phyloP scores from a whole-genome alignment of 2,329 filamentous ascomycete species.

The Cladosporium sp. region DNA sequence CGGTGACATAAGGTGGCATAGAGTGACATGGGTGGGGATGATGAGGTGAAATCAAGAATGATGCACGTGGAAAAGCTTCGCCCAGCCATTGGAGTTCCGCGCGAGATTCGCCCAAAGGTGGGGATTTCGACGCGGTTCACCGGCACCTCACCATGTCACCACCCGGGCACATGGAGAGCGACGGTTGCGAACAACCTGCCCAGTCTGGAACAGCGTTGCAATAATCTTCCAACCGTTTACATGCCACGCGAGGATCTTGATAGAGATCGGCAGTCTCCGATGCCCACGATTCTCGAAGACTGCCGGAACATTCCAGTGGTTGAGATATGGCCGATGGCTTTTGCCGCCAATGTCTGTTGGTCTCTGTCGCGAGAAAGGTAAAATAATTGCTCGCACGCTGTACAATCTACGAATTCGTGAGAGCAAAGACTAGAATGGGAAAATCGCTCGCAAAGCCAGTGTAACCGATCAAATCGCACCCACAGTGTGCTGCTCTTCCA shows the following conservation, averaged over 20 bases:
- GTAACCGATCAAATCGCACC: background rate
- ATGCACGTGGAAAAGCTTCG: slow-evolving; percentile 2
- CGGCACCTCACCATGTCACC: slow-evolving; percentile 4
- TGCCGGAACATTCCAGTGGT: background rate
- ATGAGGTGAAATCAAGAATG: background rate
- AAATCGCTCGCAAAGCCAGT: background rate
- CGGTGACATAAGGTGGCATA: slow-evolving; percentile 1
- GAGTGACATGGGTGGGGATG: background rate
- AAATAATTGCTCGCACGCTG: background rate
- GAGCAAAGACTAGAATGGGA: background rate
- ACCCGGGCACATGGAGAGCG: background rate
- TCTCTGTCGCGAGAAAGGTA: background rate
- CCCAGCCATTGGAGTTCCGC: slow-evolving; percentile 14
- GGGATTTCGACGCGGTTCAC: background rate
- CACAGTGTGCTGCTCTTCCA: too few relatives aligned
- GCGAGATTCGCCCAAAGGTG: background rate
- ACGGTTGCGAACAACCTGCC: background rate
- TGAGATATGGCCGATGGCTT: background rate
- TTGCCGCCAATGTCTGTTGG: background rate
- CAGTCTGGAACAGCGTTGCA: background rate
- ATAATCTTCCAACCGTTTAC: background rate
- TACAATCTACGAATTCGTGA: background rate
- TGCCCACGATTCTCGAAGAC: background rate
- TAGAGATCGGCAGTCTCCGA: background rate
- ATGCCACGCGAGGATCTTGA: background rate